Evolutionary conservation across 2,329 filamentous ascomycete genomes (phyloP).

Genomic region (Lasiodiplodia sp.): DNA sequence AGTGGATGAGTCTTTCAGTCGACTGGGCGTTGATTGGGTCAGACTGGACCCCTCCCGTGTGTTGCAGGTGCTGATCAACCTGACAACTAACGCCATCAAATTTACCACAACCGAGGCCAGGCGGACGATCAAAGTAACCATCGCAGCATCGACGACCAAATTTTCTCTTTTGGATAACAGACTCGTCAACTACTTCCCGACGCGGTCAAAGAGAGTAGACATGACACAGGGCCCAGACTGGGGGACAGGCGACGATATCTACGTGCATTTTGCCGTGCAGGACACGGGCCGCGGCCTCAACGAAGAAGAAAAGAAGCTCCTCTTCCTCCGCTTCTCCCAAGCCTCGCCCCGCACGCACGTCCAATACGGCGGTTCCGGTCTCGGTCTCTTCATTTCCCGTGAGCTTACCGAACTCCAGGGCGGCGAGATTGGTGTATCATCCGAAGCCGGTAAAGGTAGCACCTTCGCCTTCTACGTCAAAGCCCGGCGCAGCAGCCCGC

Average conservation of each 20-base stretch:
- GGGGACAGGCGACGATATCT: conserved; percentile 71
- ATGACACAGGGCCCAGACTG: conserved; percentile 66
- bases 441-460: conserved; percentile 71
- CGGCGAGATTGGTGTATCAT: conserved; percentile 78
- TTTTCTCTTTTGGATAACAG: conserved; percentile 53
- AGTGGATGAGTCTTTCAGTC: conserved; percentile 67
- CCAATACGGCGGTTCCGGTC: conserved; percentile 78
- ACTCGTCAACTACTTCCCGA: conserved; percentile 68
- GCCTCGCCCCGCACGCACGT: conserved; percentile 78
- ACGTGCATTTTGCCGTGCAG: conserved; percentile 74
- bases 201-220: conserved; percentile 57
- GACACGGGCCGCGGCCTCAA: conserved; percentile 80
- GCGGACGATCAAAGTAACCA: conserved; percentile 69
- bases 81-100: conserved; percentile 82
- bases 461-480: conserved; percentile 81
- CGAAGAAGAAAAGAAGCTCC: conserved; percentile 72
- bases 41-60: conserved; percentile 77
- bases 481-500: conserved; percentile 62
- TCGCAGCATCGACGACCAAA: conserved; percentile 68
- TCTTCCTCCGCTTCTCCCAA: conserved; percentile 83
- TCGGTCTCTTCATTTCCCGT: conserved; percentile 80
- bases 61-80: conserved; percentile 80
- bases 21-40: conserved; percentile 69
- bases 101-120: conserved; percentile 72
- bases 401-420: conserved; percentile 82